These are phyloP conservation scores for Herpetospermum pedunculosum DNA, from an alignment of 306 rosid genomes.

Conservation along the genomic window DNA sequence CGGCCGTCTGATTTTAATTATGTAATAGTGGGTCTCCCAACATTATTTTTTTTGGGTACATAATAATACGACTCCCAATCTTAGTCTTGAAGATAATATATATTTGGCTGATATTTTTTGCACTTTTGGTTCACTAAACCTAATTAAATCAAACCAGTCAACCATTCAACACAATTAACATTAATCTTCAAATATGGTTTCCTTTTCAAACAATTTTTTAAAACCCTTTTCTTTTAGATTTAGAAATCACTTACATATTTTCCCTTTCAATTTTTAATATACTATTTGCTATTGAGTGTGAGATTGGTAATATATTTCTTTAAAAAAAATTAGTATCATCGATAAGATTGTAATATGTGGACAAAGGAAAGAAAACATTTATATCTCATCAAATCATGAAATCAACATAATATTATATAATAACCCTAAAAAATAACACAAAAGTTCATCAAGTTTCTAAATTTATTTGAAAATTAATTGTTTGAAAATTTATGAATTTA, in stretches of 20 bases:
- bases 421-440: background rate
- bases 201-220: background rate
- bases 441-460: background rate
- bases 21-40: background rate
- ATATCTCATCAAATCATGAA: background rate
- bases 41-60: background rate
- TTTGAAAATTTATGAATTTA: too few relatives aligned
- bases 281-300: background rate
- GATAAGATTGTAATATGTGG: constrained; percentile 1
- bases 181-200: background rate
- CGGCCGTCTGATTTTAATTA: background rate
- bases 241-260: background rate
- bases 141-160: background rate
- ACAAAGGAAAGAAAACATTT: background rate
- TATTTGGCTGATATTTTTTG: background rate
- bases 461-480: background rate
- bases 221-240: background rate
- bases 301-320: background rate
- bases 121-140: background rate
- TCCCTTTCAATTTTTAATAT: background rate
- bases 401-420: background rate
- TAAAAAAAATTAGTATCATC: background rate
- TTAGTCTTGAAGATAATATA: background rate
- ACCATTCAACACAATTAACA: background rate
- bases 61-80: background rate